These are phyloP conservation scores for Colletotrichum viniferum DNA, from an alignment of 2,329 filamentous ascomycete genomes.

Conservation along the genomic window DNA sequence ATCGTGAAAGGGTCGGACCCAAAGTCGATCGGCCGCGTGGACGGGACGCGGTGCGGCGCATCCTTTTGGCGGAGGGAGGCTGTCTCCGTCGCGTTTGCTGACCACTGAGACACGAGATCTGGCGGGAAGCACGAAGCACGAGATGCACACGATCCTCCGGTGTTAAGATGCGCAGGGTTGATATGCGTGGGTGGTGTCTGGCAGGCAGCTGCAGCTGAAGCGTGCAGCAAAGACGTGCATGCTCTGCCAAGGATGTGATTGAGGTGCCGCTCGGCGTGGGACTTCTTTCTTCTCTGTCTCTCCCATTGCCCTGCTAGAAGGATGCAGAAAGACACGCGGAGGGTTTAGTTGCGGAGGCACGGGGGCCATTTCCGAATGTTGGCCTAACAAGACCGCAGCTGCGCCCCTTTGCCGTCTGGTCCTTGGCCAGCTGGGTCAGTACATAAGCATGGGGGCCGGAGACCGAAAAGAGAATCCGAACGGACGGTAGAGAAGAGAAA, in stretches of 20 bases:
- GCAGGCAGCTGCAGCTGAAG: slow-evolving; percentile 5
- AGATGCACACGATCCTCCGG: slow-evolving; percentile 1
- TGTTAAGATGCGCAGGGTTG: neutral
- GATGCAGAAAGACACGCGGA: slow-evolving; percentile 10
- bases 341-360: neutral
- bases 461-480: neutral
- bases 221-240: neutral
- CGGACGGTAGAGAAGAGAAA: neutral
- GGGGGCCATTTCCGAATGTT: neutral
- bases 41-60: neutral
- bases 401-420: neutral
- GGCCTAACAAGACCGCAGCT: neutral
- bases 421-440: neutral
- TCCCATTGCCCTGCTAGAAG: neutral
- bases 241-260: neutral
- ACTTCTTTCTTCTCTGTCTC: neutral
- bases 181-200: neutral
- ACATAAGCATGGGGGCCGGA: neutral
- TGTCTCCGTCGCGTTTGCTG: slow-evolving; percentile 4
- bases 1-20: neutral
- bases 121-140: neutral
- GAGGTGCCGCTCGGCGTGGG: neutral
- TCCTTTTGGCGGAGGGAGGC: neutral
- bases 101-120: slow-evolving; percentile 19
- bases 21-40: slow-evolving; percentile 8